A percentile compares a stretch with the other conserved stretches of the same genome.
Evolutionary conservation across 208 protist species (phyloP).

Genomic region (Crithidia thermophila): DNA sequence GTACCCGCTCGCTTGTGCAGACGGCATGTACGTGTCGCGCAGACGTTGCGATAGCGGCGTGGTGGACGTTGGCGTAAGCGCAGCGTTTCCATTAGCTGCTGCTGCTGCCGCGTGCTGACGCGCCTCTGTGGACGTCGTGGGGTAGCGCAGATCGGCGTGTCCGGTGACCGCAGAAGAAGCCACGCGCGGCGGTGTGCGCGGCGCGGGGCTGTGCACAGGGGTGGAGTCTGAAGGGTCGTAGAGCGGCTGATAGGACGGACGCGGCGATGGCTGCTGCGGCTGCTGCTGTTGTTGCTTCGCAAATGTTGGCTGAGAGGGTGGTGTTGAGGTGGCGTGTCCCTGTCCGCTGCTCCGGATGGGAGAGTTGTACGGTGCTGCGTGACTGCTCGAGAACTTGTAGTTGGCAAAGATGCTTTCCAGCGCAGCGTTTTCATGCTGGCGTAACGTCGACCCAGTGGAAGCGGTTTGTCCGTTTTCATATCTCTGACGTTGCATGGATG

Average conservation of each 20-base stretch:
- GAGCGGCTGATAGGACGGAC: background rate
- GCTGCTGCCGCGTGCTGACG: background rate
- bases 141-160: constrained; percentile 6
- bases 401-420: constrained; percentile 2
- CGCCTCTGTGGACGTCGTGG: background rate
- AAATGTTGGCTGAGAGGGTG: background rate
- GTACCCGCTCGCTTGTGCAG: background rate
- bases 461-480: too few relatives aligned
- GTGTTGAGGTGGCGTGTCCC: background rate
- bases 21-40: background rate
- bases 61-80: background rate
- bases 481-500: too few relatives aligned
- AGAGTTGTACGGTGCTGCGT: background rate
- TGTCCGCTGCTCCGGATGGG: too few relatives aligned
- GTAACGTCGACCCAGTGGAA: too few relatives aligned
- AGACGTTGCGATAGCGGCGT: background rate
- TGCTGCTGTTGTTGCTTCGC: background rate
- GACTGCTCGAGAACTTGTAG: background rate
- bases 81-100: background rate
- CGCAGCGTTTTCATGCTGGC: too few relatives aligned
- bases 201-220: constrained; percentile 4
- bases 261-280: background rate
- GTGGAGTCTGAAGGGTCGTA: background rate
- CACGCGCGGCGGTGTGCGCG: constrained; percentile 18
- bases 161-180: background rate